Evolutionary conservation across 2,329 filamentous ascomycete species (phyloP).

Genomic region (Chaetomium sp.): DNA sequence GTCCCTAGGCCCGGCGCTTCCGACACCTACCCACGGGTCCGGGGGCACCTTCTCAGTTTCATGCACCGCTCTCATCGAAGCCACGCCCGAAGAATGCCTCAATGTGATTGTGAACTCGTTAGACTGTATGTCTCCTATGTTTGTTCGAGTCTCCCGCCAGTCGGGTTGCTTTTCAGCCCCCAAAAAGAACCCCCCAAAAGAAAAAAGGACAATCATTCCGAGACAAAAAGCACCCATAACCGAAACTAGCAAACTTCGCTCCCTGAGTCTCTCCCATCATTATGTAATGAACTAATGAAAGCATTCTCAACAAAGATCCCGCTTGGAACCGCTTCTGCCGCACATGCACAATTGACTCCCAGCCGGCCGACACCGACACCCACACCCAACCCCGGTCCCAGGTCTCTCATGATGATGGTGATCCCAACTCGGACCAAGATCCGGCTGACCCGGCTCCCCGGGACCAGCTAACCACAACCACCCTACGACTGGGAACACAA

Average conservation of each 20-base stretch:
- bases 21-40: constrained; percentile 28
- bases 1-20: constrained; percentile 19
- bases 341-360: constrained; percentile 23
- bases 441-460: too few relatives aligned
- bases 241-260: background rate
- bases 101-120: constrained; percentile 31
- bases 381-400: background rate
- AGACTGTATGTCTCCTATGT: constrained; percentile 21
- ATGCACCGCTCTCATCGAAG: constrained; percentile 31
- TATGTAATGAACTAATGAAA: background rate
- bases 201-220: background rate
- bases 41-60: constrained; percentile 27
- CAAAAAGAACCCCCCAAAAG: too few relatives aligned
- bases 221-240: background rate
- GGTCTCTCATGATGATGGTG: too few relatives aligned
- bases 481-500: constrained; percentile 27
- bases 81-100: constrained; percentile 28
- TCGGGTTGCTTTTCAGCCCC: background rate
- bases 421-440: too few relatives aligned
- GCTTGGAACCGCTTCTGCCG: constrained; percentile 34
- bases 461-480: constrained; percentile 11
- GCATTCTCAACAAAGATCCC: constrained; percentile 11
- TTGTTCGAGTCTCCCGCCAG: too few relatives aligned
- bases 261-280: background rate
- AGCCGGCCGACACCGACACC: constrained; percentile 16